These are phyloP conservation scores for Quambalaria eucalypti DNA, from an alignment of 1,284 basidiomycete genomes.

Conservation along the genomic window DNA sequence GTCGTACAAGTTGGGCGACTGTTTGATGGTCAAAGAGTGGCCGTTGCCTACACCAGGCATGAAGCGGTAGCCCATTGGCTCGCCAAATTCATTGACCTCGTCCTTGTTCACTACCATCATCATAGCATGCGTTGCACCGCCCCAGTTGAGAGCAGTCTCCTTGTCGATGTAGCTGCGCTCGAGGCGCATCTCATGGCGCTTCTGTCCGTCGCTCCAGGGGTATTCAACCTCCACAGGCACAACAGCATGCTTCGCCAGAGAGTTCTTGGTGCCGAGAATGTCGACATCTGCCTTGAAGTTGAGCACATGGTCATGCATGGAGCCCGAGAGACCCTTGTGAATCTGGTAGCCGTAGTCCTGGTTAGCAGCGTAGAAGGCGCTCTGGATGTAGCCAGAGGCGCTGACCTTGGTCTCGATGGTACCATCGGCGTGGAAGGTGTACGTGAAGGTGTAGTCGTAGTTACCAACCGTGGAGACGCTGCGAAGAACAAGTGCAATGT, in stretches of 20 bases:
- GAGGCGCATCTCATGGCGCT: conserved; percentile 43
- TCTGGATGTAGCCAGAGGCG: conserved; percentile 62
- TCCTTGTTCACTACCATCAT: conserved; percentile 59
- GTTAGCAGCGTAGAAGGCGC: conserved; percentile 54
- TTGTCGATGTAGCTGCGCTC: conserved; percentile 53
- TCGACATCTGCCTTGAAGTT: conserved; percentile 59
- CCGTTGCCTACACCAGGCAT: conserved; percentile 27
- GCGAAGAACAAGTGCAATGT: conserved; percentile 54
- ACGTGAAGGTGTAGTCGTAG: conserved; percentile 55
- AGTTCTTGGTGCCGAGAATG: conserved; percentile 56
- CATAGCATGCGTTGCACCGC: conserved; percentile 53
- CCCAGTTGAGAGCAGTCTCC: conserved; percentile 26
- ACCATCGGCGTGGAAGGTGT: conserved; percentile 60
- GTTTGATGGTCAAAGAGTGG: conserved; percentile 34
- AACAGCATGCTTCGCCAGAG: conserved; percentile 51
- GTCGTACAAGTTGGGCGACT: conserved; percentile 42
- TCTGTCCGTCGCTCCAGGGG: conserved; percentile 29
- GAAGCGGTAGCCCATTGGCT: conserved; percentile 45
- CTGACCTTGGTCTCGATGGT: conserved; percentile 59
- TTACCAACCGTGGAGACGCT: conserved; percentile 56
- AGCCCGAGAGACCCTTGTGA: conserved; percentile 56
- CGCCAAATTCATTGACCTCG: conserved; percentile 49
- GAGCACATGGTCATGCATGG: conserved; percentile 62
- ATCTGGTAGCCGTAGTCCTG: conserved; percentile 55
- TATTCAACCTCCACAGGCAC: conserved; percentile 29